A percentile compares a stretch with the other conserved stretches of the same genome.
These are phyloP conservation scores for Hypoxylon sp. DNA, from an alignment of 2,329 filamentous ascomycete genomes.

Conservation along the genomic window DNA sequence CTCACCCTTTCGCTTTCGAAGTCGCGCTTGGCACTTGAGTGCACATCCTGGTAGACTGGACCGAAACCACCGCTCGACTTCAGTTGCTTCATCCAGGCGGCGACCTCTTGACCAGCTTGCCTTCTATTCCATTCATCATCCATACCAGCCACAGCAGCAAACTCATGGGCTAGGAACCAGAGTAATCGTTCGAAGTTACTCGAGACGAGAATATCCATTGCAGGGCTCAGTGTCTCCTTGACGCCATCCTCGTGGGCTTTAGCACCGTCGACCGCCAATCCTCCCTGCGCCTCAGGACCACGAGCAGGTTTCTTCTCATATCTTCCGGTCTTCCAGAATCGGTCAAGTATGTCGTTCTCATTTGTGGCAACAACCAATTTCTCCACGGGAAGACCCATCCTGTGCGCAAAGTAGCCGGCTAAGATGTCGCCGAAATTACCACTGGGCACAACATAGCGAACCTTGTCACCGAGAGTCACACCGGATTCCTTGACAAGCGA, in stretches of 20 bases:
- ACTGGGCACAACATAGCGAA: slow-evolving; percentile 91
- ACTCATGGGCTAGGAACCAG: slow-evolving; percentile 90
- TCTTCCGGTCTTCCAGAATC: slow-evolving; percentile 91
- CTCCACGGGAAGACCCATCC: slow-evolving; percentile 89
- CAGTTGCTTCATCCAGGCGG: slow-evolving; percentile 82
- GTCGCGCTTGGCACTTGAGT: slow-evolving; percentile 77
- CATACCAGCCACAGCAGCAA: slow-evolving; percentile 71
- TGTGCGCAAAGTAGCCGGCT: slow-evolving; percentile 90
- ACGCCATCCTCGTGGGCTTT: slow-evolving; percentile 80
- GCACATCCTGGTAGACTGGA: slow-evolving; percentile 80
- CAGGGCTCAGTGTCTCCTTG: slow-evolving; percentile 92
- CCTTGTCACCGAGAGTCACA: slow-evolving; percentile 76
- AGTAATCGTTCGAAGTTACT: slow-evolving; percentile 97
- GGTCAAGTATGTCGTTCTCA: slow-evolving; percentile 96
- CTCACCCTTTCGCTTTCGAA: slow-evolving; percentile 86
- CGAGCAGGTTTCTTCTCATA: slow-evolving; percentile 87
- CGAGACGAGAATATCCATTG: slow-evolving; percentile 97
- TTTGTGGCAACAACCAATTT: slow-evolving; percentile 96
- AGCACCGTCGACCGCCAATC: slow-evolving; percentile 73
- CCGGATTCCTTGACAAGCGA: slow-evolving; percentile 74
- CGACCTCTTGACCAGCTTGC: slow-evolving; percentile 82
- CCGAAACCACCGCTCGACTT: slow-evolving; percentile 87
- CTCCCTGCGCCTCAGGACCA: slow-evolving; percentile 71
- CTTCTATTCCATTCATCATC: slow-evolving; percentile 76
- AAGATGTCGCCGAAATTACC: slow-evolving; percentile 97